Percentiles rank a stretch among this genome's conserved stretches.
Conservation (phyloP, 345 rosid species). For the Arabidopsis arenosa region DNA sequence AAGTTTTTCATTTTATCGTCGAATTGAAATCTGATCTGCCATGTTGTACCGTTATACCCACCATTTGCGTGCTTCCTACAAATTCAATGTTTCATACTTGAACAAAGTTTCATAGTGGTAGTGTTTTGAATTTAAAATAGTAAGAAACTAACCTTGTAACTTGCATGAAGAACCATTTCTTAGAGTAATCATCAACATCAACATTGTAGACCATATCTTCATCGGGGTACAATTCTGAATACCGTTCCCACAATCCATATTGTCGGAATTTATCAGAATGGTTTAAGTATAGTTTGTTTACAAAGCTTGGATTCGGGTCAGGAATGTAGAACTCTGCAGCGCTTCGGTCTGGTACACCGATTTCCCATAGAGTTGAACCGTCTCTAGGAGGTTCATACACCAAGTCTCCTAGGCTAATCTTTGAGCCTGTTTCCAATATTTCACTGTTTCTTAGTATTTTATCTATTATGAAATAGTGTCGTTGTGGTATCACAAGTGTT, state of each 20-base stretch:
- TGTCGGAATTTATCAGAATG: slow-evolving; percentile 68
- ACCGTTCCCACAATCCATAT: slow-evolving; percentile 96
- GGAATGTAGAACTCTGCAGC: slow-evolving; percentile 89
- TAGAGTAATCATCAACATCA: slow-evolving; percentile 60
- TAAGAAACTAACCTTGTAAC: slow-evolving; percentile 63
- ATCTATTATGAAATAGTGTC: background rate
- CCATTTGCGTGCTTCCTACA: slow-evolving; percentile 57
- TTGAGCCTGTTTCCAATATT: slow-evolving; percentile 47
- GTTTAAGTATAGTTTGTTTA: slow-evolving; percentile 67
- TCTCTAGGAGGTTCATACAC: slow-evolving; percentile 82
- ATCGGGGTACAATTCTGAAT: slow-evolving; percentile 73
- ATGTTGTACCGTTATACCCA: slow-evolving; percentile 65
- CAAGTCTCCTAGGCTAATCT: slow-evolving; percentile 58
- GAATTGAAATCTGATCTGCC: slow-evolving; percentile 66
- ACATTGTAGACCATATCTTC: slow-evolving; percentile 70
- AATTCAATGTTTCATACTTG: slow-evolving; percentile 11
- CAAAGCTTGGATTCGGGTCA: slow-evolving; percentile 64
- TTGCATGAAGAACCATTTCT: slow-evolving; percentile 90
- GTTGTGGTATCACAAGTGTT: background rate
- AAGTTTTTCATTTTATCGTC: slow-evolving; percentile 39
- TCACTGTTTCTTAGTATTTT: background rate
- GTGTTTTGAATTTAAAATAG: background rate
- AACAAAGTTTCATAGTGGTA: background rate
- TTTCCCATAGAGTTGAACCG: slow-evolving; percentile 93
- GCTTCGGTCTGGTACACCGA: slow-evolving; percentile 84